These are phyloP conservation scores for Takashimella tepidaria DNA, from an alignment of 1,284 basidiomycete species.

Conservation along the genomic window DNA sequence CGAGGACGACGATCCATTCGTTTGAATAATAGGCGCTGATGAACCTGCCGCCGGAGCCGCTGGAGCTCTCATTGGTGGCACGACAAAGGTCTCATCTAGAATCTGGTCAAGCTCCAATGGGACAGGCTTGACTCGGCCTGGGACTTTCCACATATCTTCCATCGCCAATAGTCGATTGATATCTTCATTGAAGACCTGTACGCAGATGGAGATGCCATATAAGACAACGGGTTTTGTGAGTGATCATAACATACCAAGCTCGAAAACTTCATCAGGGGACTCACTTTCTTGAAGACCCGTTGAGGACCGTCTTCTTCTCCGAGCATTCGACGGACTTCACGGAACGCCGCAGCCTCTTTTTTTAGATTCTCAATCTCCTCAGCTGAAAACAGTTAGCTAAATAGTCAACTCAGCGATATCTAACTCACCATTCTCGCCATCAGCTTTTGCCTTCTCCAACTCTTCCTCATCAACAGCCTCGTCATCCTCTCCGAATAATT, in stretches of 20 bases:
- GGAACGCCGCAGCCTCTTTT: slow-evolving; percentile 84
- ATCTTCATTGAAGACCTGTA: slow-evolving; percentile 79
- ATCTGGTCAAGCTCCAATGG: slow-evolving; percentile 76
- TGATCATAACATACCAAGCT: neutral
- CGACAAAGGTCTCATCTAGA: slow-evolving; percentile 56
- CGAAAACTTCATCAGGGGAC: slow-evolving; percentile 5
- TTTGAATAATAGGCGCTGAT: slow-evolving; percentile 11
- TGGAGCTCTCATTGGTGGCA: slow-evolving; percentile 38
- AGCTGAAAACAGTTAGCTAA: slow-evolving; percentile 51
- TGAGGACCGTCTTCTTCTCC: slow-evolving; percentile 57
- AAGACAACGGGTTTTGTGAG: neutral
- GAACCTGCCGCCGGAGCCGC: slow-evolving; percentile 16
- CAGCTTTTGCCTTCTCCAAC: slow-evolving; percentile 53
- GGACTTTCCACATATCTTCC: slow-evolving; percentile 92
- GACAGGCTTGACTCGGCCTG: slow-evolving; percentile 69
- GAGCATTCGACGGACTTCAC: slow-evolving; percentile 59
- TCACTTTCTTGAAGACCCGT: slow-evolving; percentile 78
- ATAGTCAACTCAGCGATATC: slow-evolving; percentile 2
- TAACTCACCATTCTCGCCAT: slow-evolving; percentile 66
- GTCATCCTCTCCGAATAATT: slow-evolving; percentile 86
- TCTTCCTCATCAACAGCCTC: slow-evolving; percentile 50
- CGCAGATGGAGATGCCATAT: too few relatives aligned
- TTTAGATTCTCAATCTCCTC: slow-evolving; percentile 85
- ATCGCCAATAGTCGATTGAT: slow-evolving; percentile 84
- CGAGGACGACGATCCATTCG: slow-evolving; percentile 23